These are phyloP conservation scores for Chaetomium cochliodes DNA, from an alignment of 495 filamentous ascomycete genomes.

Conservation along the genomic window DNA sequence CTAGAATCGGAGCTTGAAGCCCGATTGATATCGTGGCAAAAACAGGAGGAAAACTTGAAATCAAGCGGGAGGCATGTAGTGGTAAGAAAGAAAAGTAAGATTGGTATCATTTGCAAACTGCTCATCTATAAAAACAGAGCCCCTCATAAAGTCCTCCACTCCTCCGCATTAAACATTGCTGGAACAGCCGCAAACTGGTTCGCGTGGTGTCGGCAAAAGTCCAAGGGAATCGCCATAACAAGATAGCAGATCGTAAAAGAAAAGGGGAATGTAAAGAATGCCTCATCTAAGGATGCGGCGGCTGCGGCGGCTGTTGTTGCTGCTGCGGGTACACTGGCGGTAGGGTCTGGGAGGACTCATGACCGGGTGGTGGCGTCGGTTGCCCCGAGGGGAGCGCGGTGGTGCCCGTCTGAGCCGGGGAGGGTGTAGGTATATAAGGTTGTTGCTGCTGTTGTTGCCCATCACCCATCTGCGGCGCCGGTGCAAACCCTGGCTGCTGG, in stretches of 20 bases:
- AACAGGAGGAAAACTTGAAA: too few relatives aligned
- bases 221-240: not conserved
- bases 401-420: conserved; percentile 6
- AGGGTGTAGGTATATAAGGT: not conserved
- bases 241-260: not conserved
- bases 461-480: not conserved
- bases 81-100: not conserved
- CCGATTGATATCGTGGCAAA: too few relatives aligned
- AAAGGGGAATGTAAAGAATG: not conserved
- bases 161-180: not conserved
- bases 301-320: not conserved
- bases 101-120: conserved; percentile 2
- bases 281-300: not conserved
- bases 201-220: not conserved
- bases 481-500: not conserved
- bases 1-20: too few relatives aligned
- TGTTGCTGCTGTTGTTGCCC: not conserved
- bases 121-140: not conserved
- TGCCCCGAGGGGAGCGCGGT: not conserved
- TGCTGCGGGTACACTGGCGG: not conserved
- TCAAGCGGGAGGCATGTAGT: too few relatives aligned
- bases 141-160: not conserved
- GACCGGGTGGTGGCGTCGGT: not conserved
- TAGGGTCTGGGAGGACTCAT: not conserved
- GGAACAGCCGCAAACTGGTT: not conserved